Evolutionary conservation across 1,284 basidiomycete species (phyloP).

Genomic region (Ceratobasidium sp.): DNA sequence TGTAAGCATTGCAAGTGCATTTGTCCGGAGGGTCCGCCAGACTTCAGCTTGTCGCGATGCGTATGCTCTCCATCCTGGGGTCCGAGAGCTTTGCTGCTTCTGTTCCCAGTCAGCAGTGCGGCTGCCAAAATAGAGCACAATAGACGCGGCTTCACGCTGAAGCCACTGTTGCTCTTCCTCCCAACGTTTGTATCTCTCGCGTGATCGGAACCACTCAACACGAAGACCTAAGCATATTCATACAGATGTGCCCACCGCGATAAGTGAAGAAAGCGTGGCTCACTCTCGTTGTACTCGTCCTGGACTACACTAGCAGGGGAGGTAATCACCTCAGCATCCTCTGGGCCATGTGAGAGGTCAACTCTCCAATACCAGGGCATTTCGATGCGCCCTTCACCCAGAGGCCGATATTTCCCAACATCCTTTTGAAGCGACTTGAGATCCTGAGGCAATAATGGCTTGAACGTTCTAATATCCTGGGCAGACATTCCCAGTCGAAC

Average conservation of each 20-base stretch:
- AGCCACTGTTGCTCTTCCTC: not conserved
- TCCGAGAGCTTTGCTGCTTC: too few species aligned
- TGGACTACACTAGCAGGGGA: too few species aligned
- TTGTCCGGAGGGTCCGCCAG: too few species aligned
- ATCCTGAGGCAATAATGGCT: too few species aligned
- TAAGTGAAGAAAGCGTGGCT: not conserved
- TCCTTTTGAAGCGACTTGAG: not conserved
- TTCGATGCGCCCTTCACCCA: not conserved
- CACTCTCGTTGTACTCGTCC: not conserved
- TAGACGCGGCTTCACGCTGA: not conserved
- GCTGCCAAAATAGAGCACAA: not conserved
- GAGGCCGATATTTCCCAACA: not conserved
- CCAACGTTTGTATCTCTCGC: not conserved
- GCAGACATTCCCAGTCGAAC: not conserved
- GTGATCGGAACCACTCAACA: constrained; percentile 6
- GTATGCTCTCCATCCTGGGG: too few species aligned
- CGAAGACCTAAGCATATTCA: not conserved
- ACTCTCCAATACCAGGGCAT: constrained; percentile 27
- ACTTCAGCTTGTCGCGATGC: too few species aligned
- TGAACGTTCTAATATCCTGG: not conserved
- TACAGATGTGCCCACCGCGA: not conserved
- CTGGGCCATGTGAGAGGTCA: too few species aligned
- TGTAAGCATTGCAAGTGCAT: too few species aligned
- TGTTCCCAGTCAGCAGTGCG: too few species aligned
- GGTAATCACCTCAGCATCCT: too few species aligned